Percentiles rank a stretch among this genome's conserved stretches.
Conservation (phyloP, 2,329 filamentous ascomycete genomes). For the Ceratocystis cubensis region DNA sequence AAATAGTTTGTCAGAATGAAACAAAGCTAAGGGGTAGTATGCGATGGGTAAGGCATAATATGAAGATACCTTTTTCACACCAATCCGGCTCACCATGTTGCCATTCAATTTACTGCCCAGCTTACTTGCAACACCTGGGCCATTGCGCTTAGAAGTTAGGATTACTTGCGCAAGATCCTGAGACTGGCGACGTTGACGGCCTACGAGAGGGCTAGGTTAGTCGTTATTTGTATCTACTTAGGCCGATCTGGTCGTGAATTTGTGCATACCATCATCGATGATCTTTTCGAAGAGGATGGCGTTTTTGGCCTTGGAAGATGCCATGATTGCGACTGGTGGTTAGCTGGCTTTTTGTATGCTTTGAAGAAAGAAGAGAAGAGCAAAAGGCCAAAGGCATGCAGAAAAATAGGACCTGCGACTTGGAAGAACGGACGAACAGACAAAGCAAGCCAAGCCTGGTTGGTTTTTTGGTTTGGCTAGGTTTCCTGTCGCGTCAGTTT, state of each 20-base stretch:
- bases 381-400: neutral
- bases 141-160: conserved; percentile 46
- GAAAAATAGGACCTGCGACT: neutral
- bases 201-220: conserved; percentile 28
- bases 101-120: neutral
- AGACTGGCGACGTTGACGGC: conserved; percentile 57
- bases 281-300: conserved; percentile 44
- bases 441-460: neutral
- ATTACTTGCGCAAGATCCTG: conserved; percentile 60
- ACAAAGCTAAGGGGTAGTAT: neutral
- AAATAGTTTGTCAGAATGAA: neutral
- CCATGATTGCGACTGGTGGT: neutral
- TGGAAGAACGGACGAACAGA: neutral
- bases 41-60: neutral
- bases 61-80: conserved; percentile 53
- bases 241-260: neutral
- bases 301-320: conserved; percentile 31
- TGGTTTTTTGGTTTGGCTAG: neutral
- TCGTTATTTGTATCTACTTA: neutral
- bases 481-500: neutral
- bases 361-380: neutral
- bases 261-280: conserved; percentile 38
- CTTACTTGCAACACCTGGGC: conserved; percentile 37
- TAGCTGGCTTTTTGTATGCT: neutral
- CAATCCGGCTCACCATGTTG: conserved; percentile 54